These are phyloP conservation scores for Wickerhamia fluorescens DNA, from an alignment of 805 yeast species.

Conservation along the genomic window DNA sequence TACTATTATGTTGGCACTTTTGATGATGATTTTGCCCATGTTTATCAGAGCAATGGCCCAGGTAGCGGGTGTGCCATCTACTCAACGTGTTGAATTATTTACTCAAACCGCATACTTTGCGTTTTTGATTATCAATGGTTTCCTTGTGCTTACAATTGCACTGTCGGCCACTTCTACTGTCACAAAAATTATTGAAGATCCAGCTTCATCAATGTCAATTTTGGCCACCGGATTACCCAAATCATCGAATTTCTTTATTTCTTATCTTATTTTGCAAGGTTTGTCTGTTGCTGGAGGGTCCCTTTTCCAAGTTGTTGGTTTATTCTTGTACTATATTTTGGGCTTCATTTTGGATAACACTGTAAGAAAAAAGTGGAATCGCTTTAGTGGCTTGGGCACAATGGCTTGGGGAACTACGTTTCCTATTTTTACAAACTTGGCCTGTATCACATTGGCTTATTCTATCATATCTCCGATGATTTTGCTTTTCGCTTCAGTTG, in stretches of 20 bases:
- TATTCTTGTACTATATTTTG: constrained; percentile 52
- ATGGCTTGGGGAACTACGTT: constrained; percentile 69
- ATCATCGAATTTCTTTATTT: constrained; percentile 84
- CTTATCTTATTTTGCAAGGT: constrained; percentile 78
- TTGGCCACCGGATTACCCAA: constrained; percentile 77
- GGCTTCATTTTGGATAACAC: constrained; percentile 55
- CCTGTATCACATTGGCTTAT: constrained; percentile 61
- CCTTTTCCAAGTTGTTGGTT: constrained; percentile 59
- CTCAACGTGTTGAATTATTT: constrained; percentile 67
- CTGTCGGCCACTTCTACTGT: constrained; percentile 81
- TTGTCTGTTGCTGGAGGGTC: constrained; percentile 70
- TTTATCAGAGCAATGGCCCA: constrained; percentile 73
- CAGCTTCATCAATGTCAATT: constrained; percentile 63
- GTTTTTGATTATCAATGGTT: constrained; percentile 86
- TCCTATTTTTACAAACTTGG: constrained; percentile 69
- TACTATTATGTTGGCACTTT: constrained; percentile 66
- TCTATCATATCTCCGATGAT: constrained; percentile 78
- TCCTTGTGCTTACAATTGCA: constrained; percentile 74
- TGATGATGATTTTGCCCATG: constrained; percentile 84
- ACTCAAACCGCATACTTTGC: constrained; percentile 87
- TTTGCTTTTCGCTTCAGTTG: constrained; percentile 61
- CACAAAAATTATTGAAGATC: constrained; percentile 58
- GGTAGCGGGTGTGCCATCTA: constrained; percentile 63
- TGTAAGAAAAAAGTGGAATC: constrained; percentile 57
- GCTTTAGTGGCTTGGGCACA: constrained; percentile 48